A percentile compares a stretch with the other conserved stretches of the same genome.
Evolutionary conservation across 495 filamentous ascomycete species (phyloP).

Genomic region (Penicillium roqueforti): DNA sequence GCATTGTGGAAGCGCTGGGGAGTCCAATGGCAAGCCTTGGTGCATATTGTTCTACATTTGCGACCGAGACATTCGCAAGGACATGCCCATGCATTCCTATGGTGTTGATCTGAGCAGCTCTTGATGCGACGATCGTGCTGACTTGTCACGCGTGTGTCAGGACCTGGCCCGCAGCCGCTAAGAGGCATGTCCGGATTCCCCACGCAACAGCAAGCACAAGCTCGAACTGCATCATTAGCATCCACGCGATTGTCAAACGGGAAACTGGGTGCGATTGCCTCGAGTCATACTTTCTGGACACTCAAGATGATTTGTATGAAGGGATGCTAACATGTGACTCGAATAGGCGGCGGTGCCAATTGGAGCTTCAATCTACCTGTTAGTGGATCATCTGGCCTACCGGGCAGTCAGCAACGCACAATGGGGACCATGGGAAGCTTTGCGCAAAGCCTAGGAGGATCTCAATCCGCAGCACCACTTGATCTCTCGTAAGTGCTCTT

Average conservation of each 20-base stretch:
- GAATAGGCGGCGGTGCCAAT: constrained; percentile 58
- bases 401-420: constrained; percentile 57
- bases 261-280: constrained; percentile 59
- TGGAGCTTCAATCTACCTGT: constrained; percentile 78
- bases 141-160: constrained; percentile 37
- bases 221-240: constrained; percentile 52
- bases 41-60: constrained; percentile 22
- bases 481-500: constrained; percentile 71
- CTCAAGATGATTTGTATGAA: constrained; percentile 1
- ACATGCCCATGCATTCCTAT: constrained; percentile 19
- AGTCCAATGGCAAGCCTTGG: constrained; percentile 23
- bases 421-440: constrained; percentile 64
- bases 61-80: constrained; percentile 28
- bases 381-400: constrained; percentile 58
- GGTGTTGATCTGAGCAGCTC: constrained; percentile 15
- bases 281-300: constrained; percentile 2
- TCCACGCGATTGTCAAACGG: constrained; percentile 71
- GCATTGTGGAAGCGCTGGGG: neutral
- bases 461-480: constrained; percentile 68
- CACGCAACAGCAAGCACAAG: constrained; percentile 60
- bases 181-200: constrained; percentile 69
- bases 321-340: constrained; percentile 34
- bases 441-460: constrained; percentile 74
- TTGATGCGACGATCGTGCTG: constrained; percentile 23
- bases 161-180: constrained; percentile 62